These are phyloP conservation scores for Colletotrichum sp. DNA, from an alignment of 2,329 filamentous ascomycete genomes.

Conservation along the genomic window DNA sequence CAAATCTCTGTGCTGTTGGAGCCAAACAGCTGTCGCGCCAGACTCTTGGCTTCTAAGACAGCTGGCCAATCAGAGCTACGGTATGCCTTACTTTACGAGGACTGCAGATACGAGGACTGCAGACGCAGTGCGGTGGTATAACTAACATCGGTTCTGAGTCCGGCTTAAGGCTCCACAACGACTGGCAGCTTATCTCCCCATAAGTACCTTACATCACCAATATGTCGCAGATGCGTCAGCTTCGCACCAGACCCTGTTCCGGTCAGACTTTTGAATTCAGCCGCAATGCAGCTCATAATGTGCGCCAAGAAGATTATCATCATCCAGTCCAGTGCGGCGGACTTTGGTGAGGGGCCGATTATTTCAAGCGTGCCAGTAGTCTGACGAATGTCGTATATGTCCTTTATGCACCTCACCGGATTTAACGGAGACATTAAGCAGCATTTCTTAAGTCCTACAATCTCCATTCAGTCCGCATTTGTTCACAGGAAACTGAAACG, in stretches of 20 bases:
- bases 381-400: neutral
- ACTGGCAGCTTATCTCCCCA: neutral
- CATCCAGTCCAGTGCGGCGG: neutral
- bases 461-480: neutral
- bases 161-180: neutral
- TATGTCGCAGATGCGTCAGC: neutral
- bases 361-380: neutral
- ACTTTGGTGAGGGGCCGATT: neutral
- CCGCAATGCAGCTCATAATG: neutral
- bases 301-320: neutral
- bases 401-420: neutral
- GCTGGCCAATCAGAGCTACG: neutral
- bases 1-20: neutral
- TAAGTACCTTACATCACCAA: neutral
- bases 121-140: neutral
- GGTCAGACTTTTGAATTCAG: fast-evolving
- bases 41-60: neutral
- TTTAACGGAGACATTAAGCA: neutral
- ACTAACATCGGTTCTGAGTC: fast-evolving
- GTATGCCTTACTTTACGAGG: neutral
- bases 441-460: neutral
- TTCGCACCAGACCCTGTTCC: fast-evolving
- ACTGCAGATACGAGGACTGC: neutral
- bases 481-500: fast-evolving
- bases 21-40: neutral